These are phyloP conservation scores for Podospora pseudoanserina DNA, from an alignment of 495 filamentous ascomycete species.

Conservation along the genomic window DNA sequence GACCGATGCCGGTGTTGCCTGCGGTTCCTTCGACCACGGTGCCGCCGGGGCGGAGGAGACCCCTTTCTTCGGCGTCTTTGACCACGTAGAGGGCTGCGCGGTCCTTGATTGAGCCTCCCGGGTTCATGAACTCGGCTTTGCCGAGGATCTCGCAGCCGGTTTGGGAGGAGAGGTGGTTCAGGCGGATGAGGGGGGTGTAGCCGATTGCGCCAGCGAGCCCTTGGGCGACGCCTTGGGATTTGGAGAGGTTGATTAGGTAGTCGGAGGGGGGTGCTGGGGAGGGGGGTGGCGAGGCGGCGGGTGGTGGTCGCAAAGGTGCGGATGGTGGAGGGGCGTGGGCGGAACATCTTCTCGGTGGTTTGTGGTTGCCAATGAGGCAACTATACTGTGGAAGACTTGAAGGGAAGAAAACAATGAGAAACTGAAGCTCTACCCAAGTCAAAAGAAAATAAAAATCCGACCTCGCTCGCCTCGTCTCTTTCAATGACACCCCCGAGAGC, in stretches of 20 bases:
- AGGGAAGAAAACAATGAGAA: slow-evolving; percentile 6
- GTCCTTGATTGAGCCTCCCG: slow-evolving; percentile 94
- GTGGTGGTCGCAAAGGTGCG: slow-evolving; percentile 51
- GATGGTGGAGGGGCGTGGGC: slow-evolving; percentile 47
- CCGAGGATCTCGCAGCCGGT: slow-evolving; percentile 94
- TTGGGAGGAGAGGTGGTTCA: slow-evolving; percentile 82
- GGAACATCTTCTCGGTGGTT: slow-evolving; percentile 44
- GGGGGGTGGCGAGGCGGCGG: slow-evolving; percentile 30
- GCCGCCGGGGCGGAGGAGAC: slow-evolving; percentile 75
- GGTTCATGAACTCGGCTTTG: slow-evolving; percentile 98
- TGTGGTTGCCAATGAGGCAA: neutral
- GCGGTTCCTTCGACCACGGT: slow-evolving; percentile 97
- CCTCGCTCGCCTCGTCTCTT: neutral
- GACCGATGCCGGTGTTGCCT: slow-evolving; percentile 95
- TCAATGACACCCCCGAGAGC: neutral
- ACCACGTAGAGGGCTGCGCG: slow-evolving; percentile 92
- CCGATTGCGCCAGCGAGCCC: slow-evolving; percentile 92
- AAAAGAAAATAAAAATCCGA: slow-evolving; percentile 4
- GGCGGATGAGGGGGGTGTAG: slow-evolving; percentile 89
- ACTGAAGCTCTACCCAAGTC: neutral
- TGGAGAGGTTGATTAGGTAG: slow-evolving; percentile 56
- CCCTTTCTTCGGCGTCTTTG: slow-evolving; percentile 85
- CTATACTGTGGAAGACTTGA: neutral
- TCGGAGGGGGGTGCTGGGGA: slow-evolving; percentile 29
- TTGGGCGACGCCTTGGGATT: slow-evolving; percentile 76